Evolutionary conservation across 768 basidiomycete species (phyloP), one percentile per base, ranked within the genome.

Genomic region (Dioszegia aurantiaca): DNA sequence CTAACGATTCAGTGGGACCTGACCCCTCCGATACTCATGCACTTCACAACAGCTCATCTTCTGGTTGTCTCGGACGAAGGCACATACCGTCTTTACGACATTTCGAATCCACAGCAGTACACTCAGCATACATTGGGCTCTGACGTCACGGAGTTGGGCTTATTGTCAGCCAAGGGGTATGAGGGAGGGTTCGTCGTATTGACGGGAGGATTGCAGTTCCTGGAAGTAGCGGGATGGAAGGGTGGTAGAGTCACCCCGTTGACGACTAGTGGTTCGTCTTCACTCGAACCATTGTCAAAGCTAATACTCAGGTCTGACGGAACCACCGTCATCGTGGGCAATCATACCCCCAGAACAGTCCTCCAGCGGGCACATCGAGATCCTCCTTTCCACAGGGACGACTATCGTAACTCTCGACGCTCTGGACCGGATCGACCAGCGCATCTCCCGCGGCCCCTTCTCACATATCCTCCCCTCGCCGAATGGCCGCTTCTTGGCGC

Each of bases 61-160:
- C 84, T 86, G 0, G 83, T 97, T 14, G 78, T 98, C 37, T 89
- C 92, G 70, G 91, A 94, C 76, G 92, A 97, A 67, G 93, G 94
- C 24, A 82, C 83, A 5, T 99, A 95, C 77, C 82, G 95, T 44
- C 67, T 97, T 24, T 97, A 97, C 49, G 73, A 60, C 59, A 65
- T 77, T 21, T 62, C 64, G 11, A 56, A 56, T 41, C 86, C 89
- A 76, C 86, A 86, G 55, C 87, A 88, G 65, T 95, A 92, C 71
- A 80, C 83, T 58, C 92, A 97, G 61, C 83, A 86, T 72, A 90
- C 90, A 0, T 81, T 97, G 1, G 91, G 90, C 8, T 79, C 80
- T 9, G 92, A 94, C 51, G 89, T 87, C 0, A 82, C 83, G 4
- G 91, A 93, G 73, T 55, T 74, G 40, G 92, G 90, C 0, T 82